A percentile compares a stretch with the other conserved stretches of the same genome.
phyloP scores from a whole-genome alignment of 208 protist species.

The Leishmania tarentolae region DNA sequence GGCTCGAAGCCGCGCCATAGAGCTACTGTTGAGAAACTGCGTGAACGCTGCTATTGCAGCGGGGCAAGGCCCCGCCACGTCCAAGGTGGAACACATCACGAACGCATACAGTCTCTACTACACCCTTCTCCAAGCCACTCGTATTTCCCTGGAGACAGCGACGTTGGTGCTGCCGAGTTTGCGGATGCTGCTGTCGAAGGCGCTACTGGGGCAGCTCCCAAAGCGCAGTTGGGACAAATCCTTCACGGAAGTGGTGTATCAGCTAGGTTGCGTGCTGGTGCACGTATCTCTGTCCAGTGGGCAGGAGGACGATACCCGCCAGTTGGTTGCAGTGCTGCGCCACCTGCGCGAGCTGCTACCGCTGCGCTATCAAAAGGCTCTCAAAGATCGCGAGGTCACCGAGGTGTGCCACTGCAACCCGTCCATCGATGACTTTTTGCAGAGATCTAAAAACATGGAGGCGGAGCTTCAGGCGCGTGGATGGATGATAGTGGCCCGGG shows the following conservation, averaged over 20 bases:
- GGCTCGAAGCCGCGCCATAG: slow-evolving; percentile 28
- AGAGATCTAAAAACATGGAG: slow-evolving; percentile 49
- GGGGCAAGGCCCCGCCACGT: slow-evolving; percentile 35
- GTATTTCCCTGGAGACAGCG: slow-evolving; percentile 16
- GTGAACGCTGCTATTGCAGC: slow-evolving; percentile 82
- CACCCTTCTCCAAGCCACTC: slow-evolving; percentile 28
- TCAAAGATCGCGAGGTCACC: slow-evolving; percentile 58
- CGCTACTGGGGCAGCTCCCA: slow-evolving; percentile 36
- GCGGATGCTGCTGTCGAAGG: slow-evolving; percentile 70
- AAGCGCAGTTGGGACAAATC: slow-evolving; percentile 27
- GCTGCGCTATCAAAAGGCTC: slow-evolving; percentile 47
- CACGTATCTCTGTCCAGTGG: slow-evolving; percentile 21
- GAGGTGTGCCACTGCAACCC: slow-evolving; percentile 52
- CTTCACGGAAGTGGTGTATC: slow-evolving; percentile 32
- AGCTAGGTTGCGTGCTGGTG: slow-evolving; percentile 26
- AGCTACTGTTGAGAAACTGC: slow-evolving; percentile 39
- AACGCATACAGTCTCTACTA: slow-evolving; percentile 45
- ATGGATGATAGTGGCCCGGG: slow-evolving; percentile 63
- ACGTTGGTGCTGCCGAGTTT: slow-evolving; percentile 59
- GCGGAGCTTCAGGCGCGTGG: slow-evolving; percentile 65
- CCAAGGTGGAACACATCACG: slow-evolving; percentile 30
- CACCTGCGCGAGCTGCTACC: slow-evolving; percentile 56
- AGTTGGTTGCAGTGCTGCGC: slow-evolving; percentile 37
- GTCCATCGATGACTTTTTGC: slow-evolving; percentile 36
- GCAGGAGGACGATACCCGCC: slow-evolving; percentile 19